These are phyloP conservation scores for Pichia sp. DNA, from an alignment of 1,139 yeast species.

Conservation along the genomic window DNA sequence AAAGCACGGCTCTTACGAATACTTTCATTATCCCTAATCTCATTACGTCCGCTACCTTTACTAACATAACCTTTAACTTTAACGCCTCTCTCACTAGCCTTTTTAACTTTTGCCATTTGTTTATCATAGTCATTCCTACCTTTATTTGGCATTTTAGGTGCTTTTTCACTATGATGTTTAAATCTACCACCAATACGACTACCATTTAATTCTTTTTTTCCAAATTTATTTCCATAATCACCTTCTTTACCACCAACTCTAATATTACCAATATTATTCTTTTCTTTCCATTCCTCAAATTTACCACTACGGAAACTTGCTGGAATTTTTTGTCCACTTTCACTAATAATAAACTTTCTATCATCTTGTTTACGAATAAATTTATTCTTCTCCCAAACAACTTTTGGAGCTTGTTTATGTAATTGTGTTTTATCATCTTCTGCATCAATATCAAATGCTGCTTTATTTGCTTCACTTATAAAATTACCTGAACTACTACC, in stretches of 20 bases:
- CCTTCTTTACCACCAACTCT: conserved; percentile 43
- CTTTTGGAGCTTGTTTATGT: conserved; percentile 55
- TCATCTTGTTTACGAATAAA: conserved; percentile 80
- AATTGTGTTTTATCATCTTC: conserved; percentile 58
- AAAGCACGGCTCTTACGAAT: conserved; percentile 70
- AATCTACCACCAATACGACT: conserved; percentile 40
- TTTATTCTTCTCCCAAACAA: conserved; percentile 92
- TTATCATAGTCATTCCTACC: conserved; percentile 79
- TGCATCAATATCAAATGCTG: conserved; percentile 75
- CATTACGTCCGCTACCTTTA: conserved; percentile 46
- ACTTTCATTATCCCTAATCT: conserved; percentile 62
- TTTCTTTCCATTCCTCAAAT: conserved; percentile 84
- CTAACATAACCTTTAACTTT: conserved; percentile 63
- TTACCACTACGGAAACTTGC: conserved; percentile 90
- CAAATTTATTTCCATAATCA: conserved; percentile 26
- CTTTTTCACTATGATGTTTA: conserved; percentile 67
- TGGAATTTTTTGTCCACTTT: conserved; percentile 88
- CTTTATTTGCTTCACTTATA: conserved; percentile 76
- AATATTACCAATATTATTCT: conserved; percentile 50
- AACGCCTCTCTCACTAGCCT: conserved; percentile 73
- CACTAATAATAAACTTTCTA: conserved; percentile 86
- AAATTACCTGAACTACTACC: conserved; percentile 34
- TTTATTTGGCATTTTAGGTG: conserved; percentile 88
- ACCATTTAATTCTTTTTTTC: conserved; percentile 24
- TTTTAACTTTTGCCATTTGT: conserved; percentile 78